These are phyloP conservation scores for Termitomyces sp. DNA, from an alignment of 768 basidiomycete genomes.

Conservation along the genomic window DNA sequence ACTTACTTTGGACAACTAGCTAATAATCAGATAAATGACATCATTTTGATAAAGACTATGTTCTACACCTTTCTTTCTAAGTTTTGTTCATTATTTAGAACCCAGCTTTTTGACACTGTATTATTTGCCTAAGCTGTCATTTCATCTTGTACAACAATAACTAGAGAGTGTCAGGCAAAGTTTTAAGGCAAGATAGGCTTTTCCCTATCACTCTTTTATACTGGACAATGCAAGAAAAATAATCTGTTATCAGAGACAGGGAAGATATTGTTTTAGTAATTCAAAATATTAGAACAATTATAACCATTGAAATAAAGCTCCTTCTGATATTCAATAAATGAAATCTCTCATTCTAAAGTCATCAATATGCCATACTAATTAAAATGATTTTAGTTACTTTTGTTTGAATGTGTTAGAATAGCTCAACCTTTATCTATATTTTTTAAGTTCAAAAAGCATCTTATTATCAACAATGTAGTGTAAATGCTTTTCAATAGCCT, in stretches of 20 bases:
- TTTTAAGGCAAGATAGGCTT: not conserved
- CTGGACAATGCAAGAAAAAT: not conserved
- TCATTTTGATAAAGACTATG: not conserved
- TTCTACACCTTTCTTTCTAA: not conserved
- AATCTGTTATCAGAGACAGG: too few relatives aligned
- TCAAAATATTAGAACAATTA: not conserved
- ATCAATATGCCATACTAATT: too few relatives aligned
- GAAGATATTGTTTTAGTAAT: too few relatives aligned
- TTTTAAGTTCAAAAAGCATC: not conserved
- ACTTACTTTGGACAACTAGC: not conserved
- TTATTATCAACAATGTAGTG: not conserved
- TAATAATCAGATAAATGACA: not conserved
- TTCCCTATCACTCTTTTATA: not conserved
- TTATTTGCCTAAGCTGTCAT: not conserved
- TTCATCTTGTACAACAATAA: not conserved
- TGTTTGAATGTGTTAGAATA: not conserved
- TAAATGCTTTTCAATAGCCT: not conserved
- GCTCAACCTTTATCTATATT: not conserved
- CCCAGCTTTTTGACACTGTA: not conserved
- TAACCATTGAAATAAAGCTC: not conserved
- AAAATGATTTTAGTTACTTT: not conserved
- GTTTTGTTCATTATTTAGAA: not conserved
- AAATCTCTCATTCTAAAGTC: too few relatives aligned
- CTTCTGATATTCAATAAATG: too few relatives aligned
- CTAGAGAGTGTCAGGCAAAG: not conserved